Percentiles rank a stretch among this genome's conserved stretches.
Evolutionary conservation across 2,329 filamentous ascomycete genomes (phyloP).

Genomic region (Xylogone sp.): DNA sequence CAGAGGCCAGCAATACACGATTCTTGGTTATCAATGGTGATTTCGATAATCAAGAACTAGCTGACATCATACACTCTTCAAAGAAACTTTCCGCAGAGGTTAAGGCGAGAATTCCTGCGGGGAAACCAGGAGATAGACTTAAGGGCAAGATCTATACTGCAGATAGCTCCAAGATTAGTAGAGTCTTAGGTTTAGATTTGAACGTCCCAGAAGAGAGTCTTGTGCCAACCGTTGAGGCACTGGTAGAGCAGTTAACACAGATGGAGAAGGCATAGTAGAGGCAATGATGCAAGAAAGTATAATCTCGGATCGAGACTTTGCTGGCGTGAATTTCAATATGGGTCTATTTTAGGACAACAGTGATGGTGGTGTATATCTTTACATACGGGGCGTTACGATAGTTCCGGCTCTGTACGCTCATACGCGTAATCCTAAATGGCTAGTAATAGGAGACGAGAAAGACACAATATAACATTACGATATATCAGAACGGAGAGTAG

Average conservation of each 20-base stretch:
- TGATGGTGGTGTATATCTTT: too few species aligned
- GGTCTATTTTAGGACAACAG: too few species aligned
- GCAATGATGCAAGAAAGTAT: too few species aligned
- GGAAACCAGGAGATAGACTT: constrained; percentile 21
- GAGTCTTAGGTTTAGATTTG: not conserved
- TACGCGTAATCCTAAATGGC: too few species aligned
- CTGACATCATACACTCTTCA: constrained; percentile 18
- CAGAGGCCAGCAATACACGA: constrained; percentile 14
- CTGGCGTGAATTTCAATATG: too few species aligned
- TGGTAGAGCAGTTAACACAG: constrained; percentile 3
- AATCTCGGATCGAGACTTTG: too few species aligned
- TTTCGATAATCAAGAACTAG: constrained; percentile 28
- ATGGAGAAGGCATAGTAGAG: not conserved
- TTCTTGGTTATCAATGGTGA: constrained; percentile 24
- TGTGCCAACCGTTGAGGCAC: constrained; percentile 1
- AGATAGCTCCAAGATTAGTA: constrained; percentile 28
- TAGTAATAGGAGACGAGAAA: too few species aligned
- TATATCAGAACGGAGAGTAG: too few species aligned
- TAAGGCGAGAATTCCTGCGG: constrained; percentile 16
- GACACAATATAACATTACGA: too few species aligned
- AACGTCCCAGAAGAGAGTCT: constrained; percentile 30
- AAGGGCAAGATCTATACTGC: constrained; percentile 33
- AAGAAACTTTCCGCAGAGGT: constrained; percentile 9
- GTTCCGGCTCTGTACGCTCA: too few species aligned
- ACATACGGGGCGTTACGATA: too few species aligned